Percentiles rank a stretch among this genome's conserved stretches.
phyloP scores from a whole-genome alignment of 1,284 basidiomycete genomes.

The Blastosporella zonata region DNA sequence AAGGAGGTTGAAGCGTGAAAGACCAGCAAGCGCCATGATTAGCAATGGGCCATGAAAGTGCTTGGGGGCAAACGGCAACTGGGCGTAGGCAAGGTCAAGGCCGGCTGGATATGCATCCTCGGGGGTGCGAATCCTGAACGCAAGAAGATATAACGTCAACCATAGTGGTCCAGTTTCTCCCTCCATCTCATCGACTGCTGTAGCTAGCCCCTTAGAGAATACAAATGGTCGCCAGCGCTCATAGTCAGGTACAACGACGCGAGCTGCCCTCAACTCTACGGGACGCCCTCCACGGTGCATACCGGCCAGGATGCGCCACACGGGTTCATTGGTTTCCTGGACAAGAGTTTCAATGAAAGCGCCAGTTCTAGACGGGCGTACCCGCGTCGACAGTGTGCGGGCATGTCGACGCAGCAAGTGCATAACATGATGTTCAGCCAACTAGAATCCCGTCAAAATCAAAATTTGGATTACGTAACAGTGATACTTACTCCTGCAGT shows the following conservation, averaged over 20 bases:
- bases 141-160: slow-evolving; percentile 50
- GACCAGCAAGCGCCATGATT: slow-evolving; percentile 44
- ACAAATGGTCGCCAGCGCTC: slow-evolving; percentile 35
- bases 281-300: slow-evolving; percentile 22
- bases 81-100: slow-evolving; percentile 35
- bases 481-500: too few species aligned
- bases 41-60: slow-evolving; percentile 41
- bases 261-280: slow-evolving; percentile 24
- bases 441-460: neutral
- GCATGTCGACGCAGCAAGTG: slow-evolving; percentile 8
- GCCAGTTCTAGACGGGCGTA: slow-evolving; percentile 22
- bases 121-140: slow-evolving; percentile 43
- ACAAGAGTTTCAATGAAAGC: slow-evolving; percentile 30
- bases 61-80: slow-evolving; percentile 31
- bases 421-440: slow-evolving; percentile 4
- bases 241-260: slow-evolving; percentile 35
- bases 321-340: slow-evolving; percentile 26
- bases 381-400: slow-evolving; percentile 17
- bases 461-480: neutral
- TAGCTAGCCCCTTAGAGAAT: slow-evolving; percentile 30
- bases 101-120: slow-evolving; percentile 39
- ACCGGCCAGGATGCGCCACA: slow-evolving; percentile 31
- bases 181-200: slow-evolving; percentile 27
- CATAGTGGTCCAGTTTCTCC: slow-evolving; percentile 39
- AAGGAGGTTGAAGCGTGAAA: slow-evolving; percentile 47